Conservation (phyloP, 2,329 filamentous ascomycete species). For the Colletotrichum echinochloae region DNA sequence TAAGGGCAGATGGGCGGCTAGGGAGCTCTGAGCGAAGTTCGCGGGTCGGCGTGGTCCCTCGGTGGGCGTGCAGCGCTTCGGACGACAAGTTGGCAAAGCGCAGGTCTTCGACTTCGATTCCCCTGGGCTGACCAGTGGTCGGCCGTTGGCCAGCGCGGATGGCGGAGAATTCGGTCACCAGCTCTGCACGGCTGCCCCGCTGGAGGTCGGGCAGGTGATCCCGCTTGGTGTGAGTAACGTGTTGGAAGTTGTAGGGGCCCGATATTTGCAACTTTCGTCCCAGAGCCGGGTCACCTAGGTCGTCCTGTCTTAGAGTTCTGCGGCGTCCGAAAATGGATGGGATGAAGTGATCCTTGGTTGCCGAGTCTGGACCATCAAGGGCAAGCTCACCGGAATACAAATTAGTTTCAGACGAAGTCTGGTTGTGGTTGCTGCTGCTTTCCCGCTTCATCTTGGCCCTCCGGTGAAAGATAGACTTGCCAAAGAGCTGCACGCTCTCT, state of each 20-base stretch:
- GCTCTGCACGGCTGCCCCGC: slow-evolving; percentile 54
- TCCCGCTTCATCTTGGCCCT: slow-evolving; percentile 64
- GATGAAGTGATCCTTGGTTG: slow-evolving; percentile 59
- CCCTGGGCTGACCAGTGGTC: slow-evolving; percentile 51
- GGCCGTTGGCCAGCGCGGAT: slow-evolving; percentile 53
- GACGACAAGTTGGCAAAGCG: slow-evolving; percentile 64
- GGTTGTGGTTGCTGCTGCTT: slow-evolving; percentile 58
- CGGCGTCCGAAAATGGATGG: slow-evolving; percentile 65
- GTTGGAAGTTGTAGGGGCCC: slow-evolving; percentile 75
- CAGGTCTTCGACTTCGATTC: slow-evolving; percentile 55
- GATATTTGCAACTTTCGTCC: slow-evolving; percentile 67
- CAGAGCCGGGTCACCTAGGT: slow-evolving; percentile 33
- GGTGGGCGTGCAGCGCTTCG: slow-evolving; percentile 50
- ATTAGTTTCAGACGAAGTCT: slow-evolving; percentile 61
- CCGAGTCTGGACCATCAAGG: slow-evolving; percentile 49
- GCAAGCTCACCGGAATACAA: slow-evolving; percentile 59
- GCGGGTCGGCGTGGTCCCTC: slow-evolving; percentile 22
- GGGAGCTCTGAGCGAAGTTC: slow-evolving; percentile 19
- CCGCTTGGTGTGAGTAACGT: slow-evolving; percentile 69
- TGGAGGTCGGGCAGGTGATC: slow-evolving; percentile 59
- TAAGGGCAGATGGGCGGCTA: slow-evolving; percentile 8
- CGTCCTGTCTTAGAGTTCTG: slow-evolving; percentile 50
- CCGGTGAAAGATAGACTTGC: slow-evolving; percentile 70
- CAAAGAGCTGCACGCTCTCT: slow-evolving; percentile 70
- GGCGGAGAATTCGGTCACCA: slow-evolving; percentile 59